A percentile compares a stretch with the other conserved stretches of the same genome.
Conservation (phyloP, 148 eudicot species). For the Heliosperma pusillum region DNA sequence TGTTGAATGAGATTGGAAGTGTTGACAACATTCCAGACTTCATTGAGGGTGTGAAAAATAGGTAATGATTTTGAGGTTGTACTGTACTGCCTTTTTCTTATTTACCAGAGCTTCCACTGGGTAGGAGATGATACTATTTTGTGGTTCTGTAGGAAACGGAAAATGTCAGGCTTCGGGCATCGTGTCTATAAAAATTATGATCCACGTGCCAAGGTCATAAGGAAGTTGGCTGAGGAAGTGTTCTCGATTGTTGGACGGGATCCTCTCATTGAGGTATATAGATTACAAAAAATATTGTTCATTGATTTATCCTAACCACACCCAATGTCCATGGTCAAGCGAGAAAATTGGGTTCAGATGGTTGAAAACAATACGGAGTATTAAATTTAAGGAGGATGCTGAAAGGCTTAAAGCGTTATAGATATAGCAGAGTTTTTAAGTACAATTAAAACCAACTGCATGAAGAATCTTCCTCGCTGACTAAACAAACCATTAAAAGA, state of each 20-base stretch:
- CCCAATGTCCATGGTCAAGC: neutral
- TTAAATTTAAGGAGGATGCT: neutral
- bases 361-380: neutral
- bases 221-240: constrained; percentile 92
- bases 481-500: neutral
- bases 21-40: constrained; percentile 93
- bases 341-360: no score
- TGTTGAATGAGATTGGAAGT: constrained; percentile 92
- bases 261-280: constrained; percentile 91
- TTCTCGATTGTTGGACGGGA: constrained; percentile 96
- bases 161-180: constrained; percentile 99
- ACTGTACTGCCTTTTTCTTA: neutral
- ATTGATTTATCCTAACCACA: neutral
- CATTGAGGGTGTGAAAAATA: constrained; percentile 94
- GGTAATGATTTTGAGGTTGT: constrained; percentile 32
- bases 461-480: neutral
- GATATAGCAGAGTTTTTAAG: neutral
- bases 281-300: neutral
- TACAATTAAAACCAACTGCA: neutral
- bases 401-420: neutral
- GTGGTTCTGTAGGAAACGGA: constrained; percentile 60
- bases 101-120: neutral
- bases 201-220: constrained; percentile 94
- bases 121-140: neutral
- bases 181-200: constrained; percentile 98